Evolutionary conservation across 1,284 basidiomycete genomes (phyloP).

Genomic region (Boletellus sp.): DNA sequence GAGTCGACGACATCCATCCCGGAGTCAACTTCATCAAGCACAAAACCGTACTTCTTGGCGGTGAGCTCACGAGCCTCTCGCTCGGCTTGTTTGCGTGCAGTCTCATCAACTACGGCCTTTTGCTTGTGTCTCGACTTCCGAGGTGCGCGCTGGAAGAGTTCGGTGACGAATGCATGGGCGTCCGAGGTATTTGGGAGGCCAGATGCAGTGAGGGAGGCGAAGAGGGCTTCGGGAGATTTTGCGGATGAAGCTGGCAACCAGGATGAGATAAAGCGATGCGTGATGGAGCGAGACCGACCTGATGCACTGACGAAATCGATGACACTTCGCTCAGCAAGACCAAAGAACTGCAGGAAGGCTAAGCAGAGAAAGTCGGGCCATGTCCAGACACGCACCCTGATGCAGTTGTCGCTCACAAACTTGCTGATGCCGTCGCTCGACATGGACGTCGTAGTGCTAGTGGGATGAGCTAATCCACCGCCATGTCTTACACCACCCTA

Average conservation of each 20-base stretch:
- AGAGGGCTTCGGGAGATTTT: conserved; percentile 78
- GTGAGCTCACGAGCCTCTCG: conserved; percentile 70
- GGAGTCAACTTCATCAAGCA: conserved; percentile 69
- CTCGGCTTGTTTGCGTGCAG: conserved; percentile 58
- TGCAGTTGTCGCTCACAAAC: conserved; percentile 85
- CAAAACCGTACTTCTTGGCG: conserved; percentile 72
- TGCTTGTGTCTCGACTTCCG: conserved; percentile 69
- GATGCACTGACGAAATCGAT: conserved; percentile 84
- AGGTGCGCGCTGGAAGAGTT: conserved; percentile 78
- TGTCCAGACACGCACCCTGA: conserved; percentile 54
- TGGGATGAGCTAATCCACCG: conserved; percentile 6
- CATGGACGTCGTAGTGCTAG: conserved; percentile 20
- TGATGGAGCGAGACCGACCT: conserved; percentile 45
- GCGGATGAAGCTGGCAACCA: conserved; percentile 64
- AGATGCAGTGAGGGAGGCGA: conserved; percentile 67
- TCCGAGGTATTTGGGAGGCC: conserved; percentile 81
- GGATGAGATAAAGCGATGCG: conserved; percentile 2
- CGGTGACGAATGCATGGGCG: conserved; percentile 74
- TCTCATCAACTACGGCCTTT: conserved; percentile 40
- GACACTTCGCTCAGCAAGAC: conserved; percentile 77
- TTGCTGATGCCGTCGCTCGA: conserved; percentile 56
- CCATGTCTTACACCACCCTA: conserved; percentile 47
- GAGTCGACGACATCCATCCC: conserved; percentile 43
- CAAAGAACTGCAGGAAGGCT: conserved; percentile 58
- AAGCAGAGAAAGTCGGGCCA: not conserved